Evolutionary conservation across 148 eudicot species (phyloP).

Genomic region (Polygonum maritimum): DNA sequence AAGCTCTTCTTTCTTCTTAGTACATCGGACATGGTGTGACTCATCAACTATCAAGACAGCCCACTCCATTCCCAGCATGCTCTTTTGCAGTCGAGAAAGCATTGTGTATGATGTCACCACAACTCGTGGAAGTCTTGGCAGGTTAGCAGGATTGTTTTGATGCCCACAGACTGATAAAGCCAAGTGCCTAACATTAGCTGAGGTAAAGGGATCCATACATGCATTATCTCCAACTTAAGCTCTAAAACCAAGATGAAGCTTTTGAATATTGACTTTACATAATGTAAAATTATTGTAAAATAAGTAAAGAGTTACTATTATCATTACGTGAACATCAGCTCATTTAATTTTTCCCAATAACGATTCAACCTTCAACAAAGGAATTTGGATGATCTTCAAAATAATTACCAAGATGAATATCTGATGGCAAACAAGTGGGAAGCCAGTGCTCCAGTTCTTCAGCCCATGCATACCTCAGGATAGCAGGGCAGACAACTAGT

Average conservation of each 20-base stretch:
- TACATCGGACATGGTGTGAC: conserved; percentile 88
- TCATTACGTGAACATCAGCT: not conserved
- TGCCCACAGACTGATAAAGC: conserved; percentile 56
- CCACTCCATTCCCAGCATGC: conserved; percentile 71
- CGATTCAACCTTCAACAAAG: not conserved
- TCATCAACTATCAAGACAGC: conserved; percentile 81
- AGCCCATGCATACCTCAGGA: conserved; percentile 89
- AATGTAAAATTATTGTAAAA: not conserved
- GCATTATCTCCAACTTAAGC: conserved; percentile 2
- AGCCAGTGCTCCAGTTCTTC: conserved; percentile 98
- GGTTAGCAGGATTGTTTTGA: conserved; percentile 62
- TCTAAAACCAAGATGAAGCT: not conserved
- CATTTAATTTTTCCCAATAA: not conserved
- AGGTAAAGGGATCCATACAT: not conserved
- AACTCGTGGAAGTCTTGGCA: conserved; percentile 59
- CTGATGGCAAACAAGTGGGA: conserved; percentile 79
- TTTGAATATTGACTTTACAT: not conserved
- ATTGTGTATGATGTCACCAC: conserved; percentile 85
- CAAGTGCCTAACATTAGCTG: not conserved
- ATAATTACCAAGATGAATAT: conserved; percentile 77
- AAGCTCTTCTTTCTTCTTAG: conserved; percentile 60
- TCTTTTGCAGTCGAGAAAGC: conserved; percentile 65
- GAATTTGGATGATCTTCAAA: not conserved
- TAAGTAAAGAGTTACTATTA: not conserved
- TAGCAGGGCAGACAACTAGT: conserved; percentile 98